phyloP scores from a whole-genome alignment of 169 alveolate species.

The Plasmodium ovale region DNA sequence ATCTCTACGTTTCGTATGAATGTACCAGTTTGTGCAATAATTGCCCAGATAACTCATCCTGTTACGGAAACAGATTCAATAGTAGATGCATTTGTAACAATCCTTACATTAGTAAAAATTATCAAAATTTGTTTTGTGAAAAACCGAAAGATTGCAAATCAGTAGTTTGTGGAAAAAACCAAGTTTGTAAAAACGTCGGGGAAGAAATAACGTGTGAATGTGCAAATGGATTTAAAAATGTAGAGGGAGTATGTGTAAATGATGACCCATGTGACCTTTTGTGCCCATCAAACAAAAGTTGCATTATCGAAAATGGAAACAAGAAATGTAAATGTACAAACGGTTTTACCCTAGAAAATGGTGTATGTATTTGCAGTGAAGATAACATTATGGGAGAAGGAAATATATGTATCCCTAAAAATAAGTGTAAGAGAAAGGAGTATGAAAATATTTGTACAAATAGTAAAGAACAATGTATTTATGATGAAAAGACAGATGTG shows the following conservation, averaged over 20 bases:
- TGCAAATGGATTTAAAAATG: constrained; percentile 13
- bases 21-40: constrained; percentile 10
- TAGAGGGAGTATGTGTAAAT: constrained; percentile 26
- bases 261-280: constrained; percentile 25
- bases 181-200: constrained; percentile 11
- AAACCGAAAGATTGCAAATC: background rate
- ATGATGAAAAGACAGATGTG: constrained; percentile 24
- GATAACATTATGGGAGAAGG: background rate
- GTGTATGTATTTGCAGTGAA: constrained; percentile 3
- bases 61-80: constrained; percentile 40
- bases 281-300: constrained; percentile 42
- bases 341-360: constrained; percentile 12
- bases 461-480: constrained; percentile 22
- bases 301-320: constrained; percentile 20
- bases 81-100: constrained; percentile 31
- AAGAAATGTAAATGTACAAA: constrained; percentile 25
- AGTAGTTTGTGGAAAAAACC: background rate
- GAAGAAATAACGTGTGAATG: constrained; percentile 11
- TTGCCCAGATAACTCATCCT: constrained; percentile 19
- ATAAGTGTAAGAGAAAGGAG: constrained; percentile 59
- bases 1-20: constrained; percentile 30
- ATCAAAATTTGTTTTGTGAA: constrained; percentile 4
- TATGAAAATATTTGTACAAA: constrained; percentile 19
- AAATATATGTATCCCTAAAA: constrained; percentile 19
- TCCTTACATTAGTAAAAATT: constrained; percentile 22